Evolutionary conservation across 306 rosid genomes (phyloP), one percentile per base, ranked within the genome.

Genomic region (Rosa persica): DNA sequence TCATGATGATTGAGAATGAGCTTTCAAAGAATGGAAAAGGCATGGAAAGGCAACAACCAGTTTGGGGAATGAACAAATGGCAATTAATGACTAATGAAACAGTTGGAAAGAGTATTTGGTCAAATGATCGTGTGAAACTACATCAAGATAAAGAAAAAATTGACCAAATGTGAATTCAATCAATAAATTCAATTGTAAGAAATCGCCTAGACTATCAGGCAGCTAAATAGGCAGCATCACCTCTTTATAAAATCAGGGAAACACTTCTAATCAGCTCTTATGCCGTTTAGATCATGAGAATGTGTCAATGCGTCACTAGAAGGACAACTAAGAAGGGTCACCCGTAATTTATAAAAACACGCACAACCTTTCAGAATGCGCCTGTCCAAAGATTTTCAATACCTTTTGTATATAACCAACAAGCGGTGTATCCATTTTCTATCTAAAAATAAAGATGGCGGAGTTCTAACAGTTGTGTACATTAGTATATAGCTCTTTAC

Each of bases 231-330:
- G 66, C 10, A 36, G 44, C 66, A 72, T 20, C 48, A 49, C 30
- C 27, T 64, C 43, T 22, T 11, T 25, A 72, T 51, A 11, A 49
- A 36, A 52, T 38, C 22, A 57, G 1, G 2, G 47, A n/a, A 52
- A 72, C 27, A 72, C 65, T 72, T 72, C 20, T 19, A n/a, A 52
- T 23, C 65, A 72, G 76, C 34, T 72, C 13, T 46, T 38, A 19
- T 0, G 8, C 22, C 19, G 34, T 30, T 23, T 39, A 72, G 34
- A 52, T 20, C 6, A 38, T 5, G 20, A 36, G 23, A 19, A 72
- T 34, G 27, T 72, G 46, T 16, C 42, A 51, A 72, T 51, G 64
- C n/a, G 27, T 34, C 42, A 47, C 75, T 16, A 54, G 25, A 46
- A 70, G 57, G 57, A 23, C 25, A 46, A 70, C 23, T 23, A 23